Evolutionary conservation across 495 filamentous ascomycete genomes (phyloP).

Genomic region (Daldinia caldariorum): DNA sequence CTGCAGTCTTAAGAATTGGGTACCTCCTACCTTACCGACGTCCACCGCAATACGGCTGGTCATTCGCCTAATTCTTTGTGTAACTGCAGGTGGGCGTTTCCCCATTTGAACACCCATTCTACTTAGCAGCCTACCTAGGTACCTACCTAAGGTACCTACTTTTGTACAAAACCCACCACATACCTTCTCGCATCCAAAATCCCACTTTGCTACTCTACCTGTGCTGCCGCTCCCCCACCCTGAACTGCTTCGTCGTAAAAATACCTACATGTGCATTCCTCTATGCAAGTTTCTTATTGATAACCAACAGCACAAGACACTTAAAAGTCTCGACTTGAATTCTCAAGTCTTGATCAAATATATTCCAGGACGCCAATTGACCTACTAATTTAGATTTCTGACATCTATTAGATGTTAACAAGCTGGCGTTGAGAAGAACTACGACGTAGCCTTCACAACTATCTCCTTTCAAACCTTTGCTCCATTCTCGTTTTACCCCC

Average conservation of each 20-base stretch:
- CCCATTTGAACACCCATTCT: constrained; percentile 3
- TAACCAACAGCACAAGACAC: constrained; percentile 15
- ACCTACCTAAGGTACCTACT: too few species aligned
- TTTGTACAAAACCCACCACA: constrained; percentile 13
- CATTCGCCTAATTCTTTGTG: constrained; percentile 31
- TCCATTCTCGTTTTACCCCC: background rate
- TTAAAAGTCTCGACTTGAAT: constrained; percentile 8
- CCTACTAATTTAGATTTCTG: constrained; percentile 16
- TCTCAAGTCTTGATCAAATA: constrained; percentile 7
- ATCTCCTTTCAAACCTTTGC: background rate
- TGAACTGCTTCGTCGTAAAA: constrained; percentile 4
- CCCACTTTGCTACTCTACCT: constrained; percentile 10
- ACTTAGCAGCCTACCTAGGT: too few species aligned
- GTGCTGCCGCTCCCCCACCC: constrained; percentile 6
- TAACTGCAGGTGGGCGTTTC: background rate
- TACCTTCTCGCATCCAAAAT: background rate
- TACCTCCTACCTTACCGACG: background rate
- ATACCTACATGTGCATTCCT: constrained; percentile 1
- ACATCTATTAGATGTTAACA: constrained; percentile 20
- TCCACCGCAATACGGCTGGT: constrained; percentile 15
- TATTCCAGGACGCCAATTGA: constrained; percentile 24
- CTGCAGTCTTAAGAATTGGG: too few species aligned
- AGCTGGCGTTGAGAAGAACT: constrained; percentile 22
- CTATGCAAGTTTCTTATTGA: constrained; percentile 12
- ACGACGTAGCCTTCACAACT: constrained; percentile 2